Conservation (phyloP, 2,329 filamentous ascomycete genomes). For the Exophiala sideris region DNA sequence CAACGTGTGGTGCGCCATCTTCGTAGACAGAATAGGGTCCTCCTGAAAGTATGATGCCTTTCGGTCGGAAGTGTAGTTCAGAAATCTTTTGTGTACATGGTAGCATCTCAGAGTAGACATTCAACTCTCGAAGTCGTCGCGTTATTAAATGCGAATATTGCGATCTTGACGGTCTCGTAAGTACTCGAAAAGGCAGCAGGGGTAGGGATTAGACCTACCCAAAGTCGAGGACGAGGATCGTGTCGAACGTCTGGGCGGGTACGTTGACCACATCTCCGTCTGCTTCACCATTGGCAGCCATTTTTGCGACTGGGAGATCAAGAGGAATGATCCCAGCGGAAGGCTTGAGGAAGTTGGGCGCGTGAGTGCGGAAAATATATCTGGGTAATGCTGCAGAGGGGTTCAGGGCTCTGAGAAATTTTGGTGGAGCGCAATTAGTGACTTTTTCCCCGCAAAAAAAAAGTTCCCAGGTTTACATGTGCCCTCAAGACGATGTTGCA, state of each 20-base stretch:
- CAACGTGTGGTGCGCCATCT: conserved; percentile 70
- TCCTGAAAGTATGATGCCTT: conserved; percentile 76
- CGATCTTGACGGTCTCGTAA: conserved; percentile 38
- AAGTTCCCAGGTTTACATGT: not conserved
- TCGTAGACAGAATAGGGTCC: conserved; percentile 80
- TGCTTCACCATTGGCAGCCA: conserved; percentile 28
- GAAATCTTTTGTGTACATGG: conserved; percentile 79
- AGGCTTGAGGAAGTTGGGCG: not conserved
- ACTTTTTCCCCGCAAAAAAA: conserved; percentile 11
- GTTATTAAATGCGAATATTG: conserved; percentile 74
- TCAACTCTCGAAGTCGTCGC: conserved; percentile 70
- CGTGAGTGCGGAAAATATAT: conserved; percentile 1
- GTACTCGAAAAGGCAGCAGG: not conserved
- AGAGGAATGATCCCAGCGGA: conserved; percentile 4
- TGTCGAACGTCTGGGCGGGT: conserved; percentile 34
- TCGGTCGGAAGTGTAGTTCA: conserved; percentile 74
- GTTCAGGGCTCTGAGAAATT: not conserved
- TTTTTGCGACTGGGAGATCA: conserved; percentile 2
- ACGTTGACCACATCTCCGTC: conserved; percentile 27
- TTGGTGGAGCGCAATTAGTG: conserved; percentile 3
- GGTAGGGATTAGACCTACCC: conserved; percentile 24
- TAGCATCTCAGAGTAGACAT: conserved; percentile 83
- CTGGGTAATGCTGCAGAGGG: conserved; percentile 1
- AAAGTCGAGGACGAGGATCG: conserved; percentile 36
- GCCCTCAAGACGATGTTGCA: not conserved